Evolutionary conservation across 2,329 filamentous ascomycete species (phyloP), one percentile per base, ranked within the genome.

Genomic region (Chalara sp.): DNA sequence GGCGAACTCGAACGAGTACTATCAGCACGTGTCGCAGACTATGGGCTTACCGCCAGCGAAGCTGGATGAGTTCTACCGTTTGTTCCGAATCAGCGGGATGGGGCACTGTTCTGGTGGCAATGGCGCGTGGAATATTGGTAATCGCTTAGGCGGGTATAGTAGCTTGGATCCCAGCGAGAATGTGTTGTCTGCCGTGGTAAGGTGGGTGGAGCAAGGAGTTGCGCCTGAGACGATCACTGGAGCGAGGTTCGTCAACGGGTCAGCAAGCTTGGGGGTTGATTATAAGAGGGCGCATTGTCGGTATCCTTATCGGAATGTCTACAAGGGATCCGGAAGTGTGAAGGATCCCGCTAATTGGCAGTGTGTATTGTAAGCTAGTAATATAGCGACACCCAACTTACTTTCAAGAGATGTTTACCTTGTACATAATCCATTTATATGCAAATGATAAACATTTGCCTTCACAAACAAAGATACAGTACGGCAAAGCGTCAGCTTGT

Each of bases 1-100:
- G 0, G 72, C 72, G 0, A 70, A 74, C 31, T 74, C 72, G 21
- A 69, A 73, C 11, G 76, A 76, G 60, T 77, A 76, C 67, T 78
- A 77, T 62, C 66, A 75, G 45, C 67, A 75, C 41, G 70, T 75
- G 5, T 63, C 65, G 4, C 13, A 62, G 29, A 72, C 69, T 0
- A 73, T 76, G 21, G 21, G 21, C 21, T 21, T 21, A 21, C 21
- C 21, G 3, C 21, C 21, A 21, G 21, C 21, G 2, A 21, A 21
- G 21, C 21, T 21, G 21, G 21, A 21, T 21, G 21, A 21, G 21
- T 21, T 21, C 21, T 21, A 21, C 21, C 21, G 46, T 10, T 48
- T 53, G n/a, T 58, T 37, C 32, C 30, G 51, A 29, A 47, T 51
- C 1, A 48, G 52, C 4, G 50, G 49, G 6, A 50, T 55, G 29